Evolutionary conservation across 768 basidiomycete genomes (phyloP).

Genomic region (Hirschioporus abietinus): DNA sequence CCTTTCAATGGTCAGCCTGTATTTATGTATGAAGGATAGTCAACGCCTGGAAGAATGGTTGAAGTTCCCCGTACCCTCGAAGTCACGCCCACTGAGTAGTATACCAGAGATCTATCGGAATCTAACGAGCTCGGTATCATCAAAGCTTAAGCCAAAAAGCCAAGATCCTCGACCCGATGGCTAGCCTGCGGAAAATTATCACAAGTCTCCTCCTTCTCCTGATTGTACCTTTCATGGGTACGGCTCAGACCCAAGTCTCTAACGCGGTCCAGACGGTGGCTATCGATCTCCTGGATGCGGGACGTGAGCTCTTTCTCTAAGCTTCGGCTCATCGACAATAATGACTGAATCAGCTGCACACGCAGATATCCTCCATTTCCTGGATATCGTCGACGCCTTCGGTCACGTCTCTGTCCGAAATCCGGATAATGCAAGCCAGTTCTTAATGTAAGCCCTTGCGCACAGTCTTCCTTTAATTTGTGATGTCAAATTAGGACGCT

Average conservation of each 20-base stretch:
- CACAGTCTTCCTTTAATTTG: too few species aligned
- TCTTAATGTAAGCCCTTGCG: neutral
- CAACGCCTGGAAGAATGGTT: neutral
- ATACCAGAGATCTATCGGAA: neutral
- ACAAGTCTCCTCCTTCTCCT: neutral
- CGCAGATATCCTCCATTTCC: constrained; percentile 4
- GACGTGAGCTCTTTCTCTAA: neutral
- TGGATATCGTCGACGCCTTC: constrained; percentile 1
- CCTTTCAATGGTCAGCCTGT: neutral
- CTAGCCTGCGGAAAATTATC: neutral
- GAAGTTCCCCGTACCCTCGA: neutral
- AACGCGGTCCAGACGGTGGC: neutral
- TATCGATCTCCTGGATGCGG: neutral
- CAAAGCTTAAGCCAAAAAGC: neutral
- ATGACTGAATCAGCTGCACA: neutral
- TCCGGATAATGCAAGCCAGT: constrained; percentile 2
- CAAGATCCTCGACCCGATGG: neutral
- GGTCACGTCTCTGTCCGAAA: constrained; percentile 4
- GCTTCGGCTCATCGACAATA: neutral
- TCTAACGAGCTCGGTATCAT: neutral
- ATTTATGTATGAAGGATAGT: neutral
- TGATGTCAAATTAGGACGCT: neutral
- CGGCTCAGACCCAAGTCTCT: neutral
- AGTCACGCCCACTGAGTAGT: neutral
- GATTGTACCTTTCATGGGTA: neutral